Conservation (phyloP, 2,329 filamentous ascomycete genomes). For the Pyrenochaeta sp. region DNA sequence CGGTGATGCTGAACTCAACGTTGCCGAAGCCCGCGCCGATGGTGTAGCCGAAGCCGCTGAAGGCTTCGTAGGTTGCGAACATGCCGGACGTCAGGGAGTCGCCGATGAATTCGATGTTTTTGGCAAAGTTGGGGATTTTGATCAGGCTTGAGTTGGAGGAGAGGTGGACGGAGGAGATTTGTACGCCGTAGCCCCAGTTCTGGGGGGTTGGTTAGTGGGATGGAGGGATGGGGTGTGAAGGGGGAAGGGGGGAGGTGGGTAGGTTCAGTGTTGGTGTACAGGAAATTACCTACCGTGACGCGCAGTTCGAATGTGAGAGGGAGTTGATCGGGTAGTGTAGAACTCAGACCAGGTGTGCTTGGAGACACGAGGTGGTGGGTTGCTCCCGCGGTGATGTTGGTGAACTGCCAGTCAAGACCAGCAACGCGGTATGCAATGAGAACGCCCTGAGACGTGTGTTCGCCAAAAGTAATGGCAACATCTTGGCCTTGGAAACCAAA, state of each 20-base stretch:
- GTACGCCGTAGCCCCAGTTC: constrained; percentile 68
- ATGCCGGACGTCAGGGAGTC: constrained; percentile 62
- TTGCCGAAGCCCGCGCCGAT: constrained; percentile 65
- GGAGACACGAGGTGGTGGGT: constrained; percentile 64
- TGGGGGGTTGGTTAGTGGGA: not conserved
- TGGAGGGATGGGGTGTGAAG: not conserved
- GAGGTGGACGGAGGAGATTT: constrained; percentile 62
- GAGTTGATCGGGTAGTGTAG: constrained; percentile 51
- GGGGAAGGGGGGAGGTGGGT: not conserved
- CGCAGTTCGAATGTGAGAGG: constrained; percentile 64
- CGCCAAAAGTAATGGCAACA: constrained; percentile 63
- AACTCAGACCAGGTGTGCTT: constrained; percentile 54
- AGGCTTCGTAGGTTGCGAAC: constrained; percentile 65
- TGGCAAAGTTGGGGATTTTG: constrained; percentile 47
- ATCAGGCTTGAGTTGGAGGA: constrained; percentile 55
- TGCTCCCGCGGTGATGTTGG: constrained; percentile 64
- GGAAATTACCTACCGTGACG: constrained; percentile 46
- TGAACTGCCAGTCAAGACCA: constrained; percentile 67
- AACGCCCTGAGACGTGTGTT: constrained; percentile 57
- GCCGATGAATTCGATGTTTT: constrained; percentile 55
- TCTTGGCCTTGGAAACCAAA: constrained; percentile 63
- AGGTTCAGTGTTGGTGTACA: constrained; percentile 65
- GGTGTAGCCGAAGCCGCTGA: constrained; percentile 64
- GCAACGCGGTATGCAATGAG: constrained; percentile 66
- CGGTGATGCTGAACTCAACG: constrained; percentile 65